Conservation (phyloP, 805 yeast species). For the Spathaspora arborariae region DNA sequence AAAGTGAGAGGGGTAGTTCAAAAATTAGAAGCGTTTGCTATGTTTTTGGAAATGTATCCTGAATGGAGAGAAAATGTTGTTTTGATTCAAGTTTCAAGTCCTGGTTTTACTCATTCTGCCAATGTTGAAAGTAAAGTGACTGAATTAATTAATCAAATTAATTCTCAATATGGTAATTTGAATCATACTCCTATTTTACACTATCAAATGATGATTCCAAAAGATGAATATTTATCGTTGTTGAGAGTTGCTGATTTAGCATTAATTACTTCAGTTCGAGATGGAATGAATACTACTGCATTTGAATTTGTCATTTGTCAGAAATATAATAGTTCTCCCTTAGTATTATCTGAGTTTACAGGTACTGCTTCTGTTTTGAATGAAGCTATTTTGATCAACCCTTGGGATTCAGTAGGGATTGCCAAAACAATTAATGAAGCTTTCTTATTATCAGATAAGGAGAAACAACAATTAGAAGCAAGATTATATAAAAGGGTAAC, state of each 20-base stretch:
- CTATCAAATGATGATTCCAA: slow-evolving; percentile 83
- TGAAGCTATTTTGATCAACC: slow-evolving; percentile 83
- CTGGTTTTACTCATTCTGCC: slow-evolving; percentile 57
- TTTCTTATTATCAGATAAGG: slow-evolving; percentile 49
- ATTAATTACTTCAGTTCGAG: slow-evolving; percentile 84
- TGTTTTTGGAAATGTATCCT: slow-evolving; percentile 85
- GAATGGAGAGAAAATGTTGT: slow-evolving; percentile 87
- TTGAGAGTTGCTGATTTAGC: slow-evolving; percentile 88
- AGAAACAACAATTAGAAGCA: slow-evolving; percentile 44
- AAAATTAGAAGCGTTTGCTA: slow-evolving; percentile 86
- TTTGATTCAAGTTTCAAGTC: slow-evolving; percentile 86
- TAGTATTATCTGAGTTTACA: slow-evolving; percentile 87
- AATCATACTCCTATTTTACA: slow-evolving; percentile 87
- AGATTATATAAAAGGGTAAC: slow-evolving; percentile 63
- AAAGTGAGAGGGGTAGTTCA: slow-evolving; percentile 91
- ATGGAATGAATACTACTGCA: slow-evolving; percentile 95
- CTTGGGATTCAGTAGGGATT: slow-evolving; percentile 95
- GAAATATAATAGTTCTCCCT: slow-evolving; percentile 66
- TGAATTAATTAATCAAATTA: slow-evolving; percentile 78
- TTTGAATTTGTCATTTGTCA: slow-evolving; percentile 89
- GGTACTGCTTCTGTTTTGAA: slow-evolving; percentile 74
- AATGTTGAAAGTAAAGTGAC: slow-evolving; percentile 77
- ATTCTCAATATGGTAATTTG: slow-evolving; percentile 78
- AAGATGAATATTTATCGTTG: slow-evolving; percentile 85
- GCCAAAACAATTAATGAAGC: slow-evolving; percentile 78